phyloP scores from a whole-genome alignment of 2,329 filamentous ascomycete species.

The Esteya vermicola region DNA sequence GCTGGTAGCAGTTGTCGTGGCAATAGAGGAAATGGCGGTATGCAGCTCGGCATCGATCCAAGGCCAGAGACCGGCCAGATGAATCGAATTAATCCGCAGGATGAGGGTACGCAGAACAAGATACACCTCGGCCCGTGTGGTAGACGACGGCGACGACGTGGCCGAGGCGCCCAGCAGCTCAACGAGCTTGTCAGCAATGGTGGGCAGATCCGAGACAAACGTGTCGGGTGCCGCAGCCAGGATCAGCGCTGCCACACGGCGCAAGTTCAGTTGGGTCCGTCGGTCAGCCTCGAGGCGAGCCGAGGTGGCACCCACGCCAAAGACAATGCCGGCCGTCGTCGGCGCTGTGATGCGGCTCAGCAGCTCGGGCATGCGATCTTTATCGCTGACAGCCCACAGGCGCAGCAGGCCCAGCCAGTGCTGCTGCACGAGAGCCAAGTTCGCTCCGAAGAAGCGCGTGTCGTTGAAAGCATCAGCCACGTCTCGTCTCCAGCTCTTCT shows the following conservation, averaged over 20 bases:
- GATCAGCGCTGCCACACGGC: constrained; percentile 66
- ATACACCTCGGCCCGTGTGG: constrained; percentile 77
- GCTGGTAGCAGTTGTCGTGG: too few relatives aligned
- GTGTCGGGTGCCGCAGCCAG: constrained; percentile 65
- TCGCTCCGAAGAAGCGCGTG: constrained; percentile 64
- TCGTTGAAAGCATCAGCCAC: constrained; percentile 88
- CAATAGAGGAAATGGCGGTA: too few relatives aligned
- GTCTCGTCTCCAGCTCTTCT: constrained; percentile 89
- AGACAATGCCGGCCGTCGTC: constrained; percentile 89
- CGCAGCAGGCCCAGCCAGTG: constrained; percentile 74
- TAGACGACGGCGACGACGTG: constrained; percentile 82
- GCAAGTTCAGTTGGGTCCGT: constrained; percentile 78
- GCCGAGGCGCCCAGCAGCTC: constrained; percentile 74
- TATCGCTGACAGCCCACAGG: constrained; percentile 76
- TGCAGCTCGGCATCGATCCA: constrained; percentile 78
- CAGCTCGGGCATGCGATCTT: constrained; percentile 74
- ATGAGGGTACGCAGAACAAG: constrained; percentile 73
- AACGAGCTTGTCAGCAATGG: constrained; percentile 68
- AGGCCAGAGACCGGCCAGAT: constrained; percentile 80
- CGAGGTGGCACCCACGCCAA: constrained; percentile 91
- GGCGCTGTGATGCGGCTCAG: constrained; percentile 67
- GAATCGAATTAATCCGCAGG: constrained; percentile 63
- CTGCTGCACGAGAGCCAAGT: constrained; percentile 47
- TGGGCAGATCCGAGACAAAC: constrained; percentile 61
- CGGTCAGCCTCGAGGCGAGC: constrained; percentile 90